These are phyloP conservation scores for Colletotrichum aenigma DNA, from an alignment of 2,329 filamentous ascomycete genomes.

Conservation along the genomic window DNA sequence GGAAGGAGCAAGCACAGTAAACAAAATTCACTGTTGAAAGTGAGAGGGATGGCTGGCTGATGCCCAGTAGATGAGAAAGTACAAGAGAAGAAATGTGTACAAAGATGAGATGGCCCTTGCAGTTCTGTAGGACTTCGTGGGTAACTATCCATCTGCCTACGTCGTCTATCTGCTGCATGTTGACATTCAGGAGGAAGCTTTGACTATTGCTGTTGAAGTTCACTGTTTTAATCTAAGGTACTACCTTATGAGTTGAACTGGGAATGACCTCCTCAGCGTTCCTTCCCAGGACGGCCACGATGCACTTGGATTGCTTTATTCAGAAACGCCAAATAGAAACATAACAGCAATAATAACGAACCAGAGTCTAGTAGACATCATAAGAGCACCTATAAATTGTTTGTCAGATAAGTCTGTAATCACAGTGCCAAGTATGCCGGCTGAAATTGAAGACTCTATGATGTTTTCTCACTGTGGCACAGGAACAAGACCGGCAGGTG, in stretches of 20 bases:
- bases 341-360: neutral
- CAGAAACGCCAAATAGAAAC: neutral
- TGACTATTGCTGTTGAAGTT: neutral
- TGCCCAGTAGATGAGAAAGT: neutral
- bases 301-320: neutral
- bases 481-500: neutral
- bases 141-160: neutral
- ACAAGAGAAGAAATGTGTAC: neutral
- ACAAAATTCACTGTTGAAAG: neutral
- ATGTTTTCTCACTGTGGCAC: neutral
- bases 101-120: neutral
- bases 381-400: neutral
- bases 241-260: neutral
- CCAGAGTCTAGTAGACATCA: neutral
- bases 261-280: neutral
- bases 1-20: neutral
- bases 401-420: neutral
- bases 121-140: neutral
- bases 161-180: neutral
- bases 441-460: too few species aligned
- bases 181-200: neutral
- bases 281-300: neutral
- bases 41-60: neutral
- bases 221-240: neutral
- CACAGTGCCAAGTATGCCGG: neutral